These are phyloP conservation scores for Fusarium keratoplasticum DNA, from an alignment of 2,329 filamentous ascomycete genomes.

Conservation along the genomic window DNA sequence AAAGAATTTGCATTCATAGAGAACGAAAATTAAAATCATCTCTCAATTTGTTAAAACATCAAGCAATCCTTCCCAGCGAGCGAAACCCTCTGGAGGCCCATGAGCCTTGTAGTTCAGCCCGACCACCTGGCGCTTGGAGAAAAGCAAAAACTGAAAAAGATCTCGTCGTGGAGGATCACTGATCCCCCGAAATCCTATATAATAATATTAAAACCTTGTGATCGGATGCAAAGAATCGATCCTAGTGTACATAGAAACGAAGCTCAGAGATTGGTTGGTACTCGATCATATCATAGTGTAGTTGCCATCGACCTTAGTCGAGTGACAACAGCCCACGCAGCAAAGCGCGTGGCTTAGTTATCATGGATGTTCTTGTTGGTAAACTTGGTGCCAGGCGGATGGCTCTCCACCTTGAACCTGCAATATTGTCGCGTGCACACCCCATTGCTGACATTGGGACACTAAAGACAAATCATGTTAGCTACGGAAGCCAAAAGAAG, in stretches of 20 bases:
- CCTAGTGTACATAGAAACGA: slow-evolving; percentile 20
- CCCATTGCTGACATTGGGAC: slow-evolving; percentile 64
- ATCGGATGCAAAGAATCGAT: slow-evolving; percentile 2
- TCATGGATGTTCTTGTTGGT: slow-evolving; percentile 51
- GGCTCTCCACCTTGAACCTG: slow-evolving; percentile 64
- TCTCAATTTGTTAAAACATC: slow-evolving; percentile 16
- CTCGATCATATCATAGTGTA: slow-evolving; percentile 2
- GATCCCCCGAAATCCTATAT: background rate
- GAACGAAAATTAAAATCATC: background rate
- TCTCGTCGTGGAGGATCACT: background rate
- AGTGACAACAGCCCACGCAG: background rate
- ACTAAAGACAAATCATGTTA: slow-evolving; percentile 51
- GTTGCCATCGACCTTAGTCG: background rate
- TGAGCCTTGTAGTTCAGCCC: background rate
- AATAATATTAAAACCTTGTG: slow-evolving; percentile 24
- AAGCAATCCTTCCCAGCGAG: background rate
- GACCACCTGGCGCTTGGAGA: background rate
- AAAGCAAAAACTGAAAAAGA: background rate
- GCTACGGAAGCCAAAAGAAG: background rate
- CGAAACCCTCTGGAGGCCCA: background rate
- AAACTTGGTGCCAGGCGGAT: slow-evolving; percentile 69
- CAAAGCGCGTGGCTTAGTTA: slow-evolving; percentile 40
- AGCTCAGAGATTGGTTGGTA: background rate
- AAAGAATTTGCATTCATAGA: background rate
- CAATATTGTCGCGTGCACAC: slow-evolving; percentile 66